These are phyloP conservation scores for Lachancea lanzarotensis DNA, from an alignment of 805 yeast species.

Conservation along the genomic window DNA sequence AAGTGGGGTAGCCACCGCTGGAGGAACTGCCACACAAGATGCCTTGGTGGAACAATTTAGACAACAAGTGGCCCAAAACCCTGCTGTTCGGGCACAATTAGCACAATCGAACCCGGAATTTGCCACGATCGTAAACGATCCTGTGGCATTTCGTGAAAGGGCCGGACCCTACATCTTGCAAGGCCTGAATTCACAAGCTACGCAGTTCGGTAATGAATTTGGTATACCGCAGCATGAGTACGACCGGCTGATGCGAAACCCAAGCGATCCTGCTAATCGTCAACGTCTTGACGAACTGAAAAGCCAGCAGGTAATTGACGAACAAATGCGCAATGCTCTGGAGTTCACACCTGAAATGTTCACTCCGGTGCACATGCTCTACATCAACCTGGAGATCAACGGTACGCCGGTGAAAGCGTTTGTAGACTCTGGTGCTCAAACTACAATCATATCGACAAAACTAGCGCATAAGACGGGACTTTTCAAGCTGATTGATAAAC, in stretches of 20 bases:
- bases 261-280: slow-evolving; percentile 66
- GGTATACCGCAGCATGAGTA: slow-evolving; percentile 44
- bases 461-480: slow-evolving; percentile 71
- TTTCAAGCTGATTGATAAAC: slow-evolving; percentile 63
- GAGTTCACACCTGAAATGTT: slow-evolving; percentile 90
- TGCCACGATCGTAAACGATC: slow-evolving; percentile 41
- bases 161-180: slow-evolving; percentile 33
- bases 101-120: slow-evolving; percentile 41
- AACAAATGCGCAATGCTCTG: slow-evolving; percentile 69
- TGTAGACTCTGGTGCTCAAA: slow-evolving; percentile 95
- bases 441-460: slow-evolving; percentile 72
- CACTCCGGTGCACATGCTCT: slow-evolving; percentile 76
- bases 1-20: not conserved
- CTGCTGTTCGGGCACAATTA: slow-evolving; percentile 35
- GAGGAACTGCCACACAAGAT: slow-evolving; percentile 12
- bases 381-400: slow-evolving; percentile 69
- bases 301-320: slow-evolving; percentile 67
- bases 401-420: slow-evolving; percentile 81
- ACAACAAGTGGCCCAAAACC: slow-evolving; percentile 41
- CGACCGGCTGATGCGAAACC: slow-evolving; percentile 49
- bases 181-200: slow-evolving; percentile 20
- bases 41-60: slow-evolving; percentile 42
- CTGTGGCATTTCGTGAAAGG: slow-evolving; percentile 41
- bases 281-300: slow-evolving; percentile 59
- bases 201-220: slow-evolving; percentile 19